A percentile compares a stretch with the other conserved stretches of the same genome.
phyloP scores from a whole-genome alignment of 2,329 filamentous ascomycete genomes.

The Clonostachys byssicola region DNA sequence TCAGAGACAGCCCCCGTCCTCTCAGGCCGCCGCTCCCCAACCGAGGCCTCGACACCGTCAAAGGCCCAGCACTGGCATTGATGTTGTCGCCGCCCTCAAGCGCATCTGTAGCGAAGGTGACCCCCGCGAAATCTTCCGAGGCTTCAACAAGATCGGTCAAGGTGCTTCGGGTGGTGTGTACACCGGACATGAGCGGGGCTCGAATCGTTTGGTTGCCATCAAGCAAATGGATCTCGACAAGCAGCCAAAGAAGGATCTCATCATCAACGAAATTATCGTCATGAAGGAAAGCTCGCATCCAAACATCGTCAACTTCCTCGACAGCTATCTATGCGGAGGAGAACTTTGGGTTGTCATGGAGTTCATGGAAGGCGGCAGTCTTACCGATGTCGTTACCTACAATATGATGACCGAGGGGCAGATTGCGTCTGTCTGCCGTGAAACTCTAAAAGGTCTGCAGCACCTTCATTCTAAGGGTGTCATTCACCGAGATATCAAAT shows the following conservation, averaged over 20 bases:
- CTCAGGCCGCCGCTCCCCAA: slow-evolving; percentile 34
- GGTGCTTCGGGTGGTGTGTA: slow-evolving; percentile 95
- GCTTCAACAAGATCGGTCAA: slow-evolving; percentile 92
- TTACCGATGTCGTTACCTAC: slow-evolving; percentile 97
- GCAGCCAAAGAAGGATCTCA: slow-evolving; percentile 97
- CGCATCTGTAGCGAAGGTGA: slow-evolving; percentile 89
- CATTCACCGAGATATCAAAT: slow-evolving; percentile 98
- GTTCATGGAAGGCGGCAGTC: slow-evolving; percentile 96
- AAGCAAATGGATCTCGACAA: slow-evolving; percentile 99
- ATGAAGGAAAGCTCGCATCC: slow-evolving; percentile 99
- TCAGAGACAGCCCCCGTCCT: slow-evolving; percentile 18
- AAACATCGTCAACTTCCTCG: slow-evolving; percentile 99
- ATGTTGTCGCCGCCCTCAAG: slow-evolving; percentile 79
- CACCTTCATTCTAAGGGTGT: slow-evolving; percentile 97
- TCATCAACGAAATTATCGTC: slow-evolving; percentile 98
- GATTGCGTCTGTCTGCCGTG: slow-evolving; percentile 91
- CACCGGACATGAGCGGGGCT: slow-evolving; percentile 80
- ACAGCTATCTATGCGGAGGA: slow-evolving; percentile 85
- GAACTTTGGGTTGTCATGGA: slow-evolving; percentile 99
- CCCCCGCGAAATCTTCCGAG: slow-evolving; percentile 80
- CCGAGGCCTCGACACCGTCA: slow-evolving; percentile 72
- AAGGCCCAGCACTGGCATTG: slow-evolving; percentile 74
- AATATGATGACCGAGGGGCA: slow-evolving; percentile 99
- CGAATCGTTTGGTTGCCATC: slow-evolving; percentile 88
- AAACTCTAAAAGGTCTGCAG: slow-evolving; percentile 87